Percentiles rank a stretch among this genome's conserved stretches.
Evolutionary conservation across 768 basidiomycete genomes (phyloP).

Genomic region (Steccherinum ochraceum): DNA sequence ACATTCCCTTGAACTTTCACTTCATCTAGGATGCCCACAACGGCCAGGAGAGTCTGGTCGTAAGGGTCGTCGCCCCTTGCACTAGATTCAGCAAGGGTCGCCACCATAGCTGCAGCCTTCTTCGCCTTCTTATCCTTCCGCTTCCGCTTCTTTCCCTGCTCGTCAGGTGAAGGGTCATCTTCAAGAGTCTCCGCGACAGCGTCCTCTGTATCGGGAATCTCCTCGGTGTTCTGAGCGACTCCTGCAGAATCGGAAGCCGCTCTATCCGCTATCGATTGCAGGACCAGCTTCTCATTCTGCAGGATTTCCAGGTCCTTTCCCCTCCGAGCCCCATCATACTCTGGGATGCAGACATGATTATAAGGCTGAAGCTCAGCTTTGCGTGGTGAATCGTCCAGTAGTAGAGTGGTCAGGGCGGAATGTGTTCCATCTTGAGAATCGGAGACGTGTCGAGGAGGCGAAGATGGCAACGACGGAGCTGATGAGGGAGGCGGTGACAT

Average conservation of each 20-base stretch:
- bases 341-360: conserved; percentile 74
- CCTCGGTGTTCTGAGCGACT: background rate
- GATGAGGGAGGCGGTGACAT: background rate
- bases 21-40: conserved; percentile 60
- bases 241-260: background rate
- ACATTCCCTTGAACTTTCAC: conserved; percentile 56
- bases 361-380: conserved; percentile 68
- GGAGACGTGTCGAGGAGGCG: background rate
- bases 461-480: conserved; percentile 1
- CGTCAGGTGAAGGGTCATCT: background rate
- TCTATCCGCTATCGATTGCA: conserved; percentile 14
- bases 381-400: conserved; percentile 46
- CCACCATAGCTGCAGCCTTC: background rate
- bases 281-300: conserved; percentile 11
- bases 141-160: conserved; percentile 17
- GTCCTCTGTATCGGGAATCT: background rate
- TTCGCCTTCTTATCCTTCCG: conserved; percentile 16
- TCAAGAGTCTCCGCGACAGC: background rate
- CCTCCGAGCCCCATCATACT: conserved; percentile 49
- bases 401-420: conserved; percentile 40
- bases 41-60: conserved; percentile 57
- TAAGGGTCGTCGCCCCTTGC: conserved; percentile 18
- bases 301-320: conserved; percentile 29
- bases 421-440: conserved; percentile 16
- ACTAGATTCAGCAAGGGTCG: background rate